A percentile compares a stretch with the other conserved stretches of the same genome.
Conservation (phyloP, 108 stramenopile genomes). For the Fistulifera pelliculosa region DNA sequence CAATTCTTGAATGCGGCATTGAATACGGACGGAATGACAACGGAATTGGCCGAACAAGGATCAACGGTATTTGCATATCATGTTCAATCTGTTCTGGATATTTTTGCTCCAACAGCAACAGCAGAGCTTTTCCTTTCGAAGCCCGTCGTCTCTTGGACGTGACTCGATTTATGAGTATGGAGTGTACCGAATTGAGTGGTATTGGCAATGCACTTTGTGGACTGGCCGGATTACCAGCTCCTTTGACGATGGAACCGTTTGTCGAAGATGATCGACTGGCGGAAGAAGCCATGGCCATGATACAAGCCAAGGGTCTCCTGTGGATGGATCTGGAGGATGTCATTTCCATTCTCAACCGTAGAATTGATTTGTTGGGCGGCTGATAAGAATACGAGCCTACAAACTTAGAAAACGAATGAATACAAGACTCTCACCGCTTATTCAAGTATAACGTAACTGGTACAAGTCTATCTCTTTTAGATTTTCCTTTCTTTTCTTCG, state of each 20-base stretch:
- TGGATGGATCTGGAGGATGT: constrained; percentile 49
- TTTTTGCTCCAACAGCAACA: background rate
- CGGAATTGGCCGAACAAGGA: constrained; percentile 39
- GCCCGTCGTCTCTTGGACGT: constrained; percentile 42
- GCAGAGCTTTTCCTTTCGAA: constrained; percentile 18
- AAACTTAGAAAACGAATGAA: too few relatives aligned
- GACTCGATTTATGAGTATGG: constrained; percentile 36
- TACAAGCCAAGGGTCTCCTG: constrained; percentile 52
- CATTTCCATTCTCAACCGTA: constrained; percentile 63
- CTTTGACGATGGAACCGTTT: constrained; percentile 39
- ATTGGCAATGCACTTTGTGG: constrained; percentile 41
- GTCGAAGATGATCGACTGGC: constrained; percentile 39
- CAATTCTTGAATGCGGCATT: constrained; percentile 67
- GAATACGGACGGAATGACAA: constrained; percentile 54
- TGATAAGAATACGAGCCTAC: too few relatives aligned
- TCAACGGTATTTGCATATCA: constrained; percentile 33
- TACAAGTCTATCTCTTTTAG: too few relatives aligned
- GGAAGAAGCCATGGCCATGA: constrained; percentile 58
- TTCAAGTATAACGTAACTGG: too few relatives aligned
- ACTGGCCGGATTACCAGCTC: constrained; percentile 21
- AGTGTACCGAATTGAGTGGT: constrained; percentile 14
- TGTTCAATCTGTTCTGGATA: constrained; percentile 20
- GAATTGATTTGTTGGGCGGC: constrained; percentile 15
- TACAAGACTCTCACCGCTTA: too few relatives aligned
- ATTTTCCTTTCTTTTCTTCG: constrained; percentile 28